phyloP scores from a whole-genome alignment of 305 asterid species.

The Caryopteris hybrid region DNA sequence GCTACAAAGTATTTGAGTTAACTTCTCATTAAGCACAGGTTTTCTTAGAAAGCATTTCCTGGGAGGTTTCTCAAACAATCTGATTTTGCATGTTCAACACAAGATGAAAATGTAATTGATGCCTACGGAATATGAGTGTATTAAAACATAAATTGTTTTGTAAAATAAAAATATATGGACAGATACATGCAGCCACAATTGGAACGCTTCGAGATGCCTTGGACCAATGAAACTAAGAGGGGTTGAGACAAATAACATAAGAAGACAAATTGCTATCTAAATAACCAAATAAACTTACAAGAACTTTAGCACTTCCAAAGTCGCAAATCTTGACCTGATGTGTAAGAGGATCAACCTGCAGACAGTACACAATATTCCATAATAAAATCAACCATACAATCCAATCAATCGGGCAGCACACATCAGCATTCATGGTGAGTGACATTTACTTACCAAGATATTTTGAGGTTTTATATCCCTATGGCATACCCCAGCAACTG shows the following conservation, averaged over 20 bases:
- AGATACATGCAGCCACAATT: background rate
- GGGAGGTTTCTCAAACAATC: background rate
- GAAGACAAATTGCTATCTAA: background rate
- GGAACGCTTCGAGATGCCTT: background rate
- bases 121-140: background rate
- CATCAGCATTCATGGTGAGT: background rate
- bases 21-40: too few species aligned
- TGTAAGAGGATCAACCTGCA: slow-evolving; percentile 87
- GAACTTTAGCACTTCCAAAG: slow-evolving; percentile 96
- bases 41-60: too few species aligned
- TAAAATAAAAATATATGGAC: background rate
- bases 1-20: too few species aligned
- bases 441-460: background rate
- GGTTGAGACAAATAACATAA: background rate
- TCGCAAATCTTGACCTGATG: slow-evolving; percentile 97
- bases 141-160: background rate
- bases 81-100: background rate
- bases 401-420: background rate
- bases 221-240: background rate
- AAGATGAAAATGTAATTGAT: background rate
- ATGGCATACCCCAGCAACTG: slow-evolving; percentile 77
- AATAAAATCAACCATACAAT: background rate
- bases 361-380: slow-evolving; percentile 15
- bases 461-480: slow-evolving; percentile 93
- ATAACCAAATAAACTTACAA: slow-evolving; percentile 49